Conservation (phyloP, 805 yeast genomes). For the Saturnispora sekii region DNA sequence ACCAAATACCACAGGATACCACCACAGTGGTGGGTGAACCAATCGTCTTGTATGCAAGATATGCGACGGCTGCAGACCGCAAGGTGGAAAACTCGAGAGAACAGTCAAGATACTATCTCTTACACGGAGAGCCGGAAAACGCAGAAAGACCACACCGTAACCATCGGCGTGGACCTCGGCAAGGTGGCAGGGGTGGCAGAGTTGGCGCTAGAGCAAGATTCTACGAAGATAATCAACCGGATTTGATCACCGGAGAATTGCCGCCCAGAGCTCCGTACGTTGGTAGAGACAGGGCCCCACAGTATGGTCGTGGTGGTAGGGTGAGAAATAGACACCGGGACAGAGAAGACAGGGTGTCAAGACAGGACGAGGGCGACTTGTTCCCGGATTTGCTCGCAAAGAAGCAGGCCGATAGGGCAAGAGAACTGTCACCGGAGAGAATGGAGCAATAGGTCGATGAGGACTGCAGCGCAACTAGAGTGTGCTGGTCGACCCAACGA, state of each 20-base stretch:
- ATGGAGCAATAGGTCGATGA: not conserved
- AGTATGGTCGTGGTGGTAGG: not conserved
- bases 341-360: conserved; percentile 10
- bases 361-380: conserved; percentile 28
- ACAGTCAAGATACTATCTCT: conserved; percentile 52
- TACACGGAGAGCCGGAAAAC: conserved; percentile 61
- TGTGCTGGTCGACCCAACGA: no score
- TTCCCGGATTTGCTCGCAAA: conserved; percentile 25
- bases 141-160: conserved; percentile 21
- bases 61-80: conserved; percentile 42
- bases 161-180: conserved; percentile 14
- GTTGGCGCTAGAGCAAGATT: not conserved
- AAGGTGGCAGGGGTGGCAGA: not conserved
- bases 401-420: conserved; percentile 13
- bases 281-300: conserved; percentile 3
- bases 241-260: conserved; percentile 28
- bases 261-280: not conserved
- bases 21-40: conserved; percentile 14
- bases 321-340: conserved; percentile 9
- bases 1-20: not conserved
- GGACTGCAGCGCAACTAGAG: no score
- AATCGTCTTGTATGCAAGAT: conserved; percentile 34
- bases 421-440: conserved; percentile 6
- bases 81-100: conserved; percentile 49
- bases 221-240: conserved; percentile 14